Evolutionary conservation across 441 rosid genomes (phyloP), one percentile per base, ranked within the genome.

Genomic region (Populus trichocarpa): DNA sequence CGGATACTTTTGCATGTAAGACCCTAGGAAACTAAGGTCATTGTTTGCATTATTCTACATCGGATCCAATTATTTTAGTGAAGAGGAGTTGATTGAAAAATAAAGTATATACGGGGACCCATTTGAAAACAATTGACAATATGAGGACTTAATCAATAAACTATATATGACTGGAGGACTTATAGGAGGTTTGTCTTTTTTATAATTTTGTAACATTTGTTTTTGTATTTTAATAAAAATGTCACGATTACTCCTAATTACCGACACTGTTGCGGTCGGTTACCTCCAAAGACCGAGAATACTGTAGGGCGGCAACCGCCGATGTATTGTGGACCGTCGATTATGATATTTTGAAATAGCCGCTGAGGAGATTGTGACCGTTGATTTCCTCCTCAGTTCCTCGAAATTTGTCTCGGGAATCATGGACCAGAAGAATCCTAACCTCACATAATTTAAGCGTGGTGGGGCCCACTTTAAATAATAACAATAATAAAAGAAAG

Each of bases 291-390:
- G 74, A 77, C 86, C 83, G 85, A 81, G 84, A 79, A 71, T 73
- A 82, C 85, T 79, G 81, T 73, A 82, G 96, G 98, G 82, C 93
- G 97, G 98, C 91, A 75, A 85, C 97, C 97, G 98, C 89, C 94
- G 40, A 80, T 67, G 40, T 50, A 64, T 84, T 70, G 0, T 26
- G 1, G 83, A 75, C 91, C 93, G 89, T 89, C 81, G 94, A 90
- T 92, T 57, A 57, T 18, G 9, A 18, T 66, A 65, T 67, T 78
- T 35, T 79, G 61, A 73, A 82, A 70, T 79, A 75, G 87, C 90
- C 90, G 90, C 75, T 88, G 82, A 71, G 85, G 73, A 64, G 75
- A 85, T 84, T 75, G 4, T 33, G 83, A 67, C 91, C 97, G 93
- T 88, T 79, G 84, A 87, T 86, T 46, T 8, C 0, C 13, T 40